Evolutionary conservation across 2,329 filamentous ascomycete genomes (phyloP).

Genomic region (Hypoxylon sp.): DNA sequence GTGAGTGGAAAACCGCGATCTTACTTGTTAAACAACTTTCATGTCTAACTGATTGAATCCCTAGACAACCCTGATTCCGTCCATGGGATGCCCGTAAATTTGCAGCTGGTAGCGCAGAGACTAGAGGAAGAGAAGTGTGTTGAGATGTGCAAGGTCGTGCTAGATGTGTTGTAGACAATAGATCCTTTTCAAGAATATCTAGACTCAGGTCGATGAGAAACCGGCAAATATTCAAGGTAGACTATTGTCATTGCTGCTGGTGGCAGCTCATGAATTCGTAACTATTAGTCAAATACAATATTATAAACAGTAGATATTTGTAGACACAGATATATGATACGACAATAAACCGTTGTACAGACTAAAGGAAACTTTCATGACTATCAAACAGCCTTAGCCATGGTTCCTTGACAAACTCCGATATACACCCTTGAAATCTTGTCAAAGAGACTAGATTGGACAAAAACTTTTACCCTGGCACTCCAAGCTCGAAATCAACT

Average conservation of each 20-base stretch:
- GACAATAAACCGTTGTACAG: slow-evolving; percentile 21
- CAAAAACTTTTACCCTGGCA: slow-evolving; percentile 29
- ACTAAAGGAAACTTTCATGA: slow-evolving; percentile 11
- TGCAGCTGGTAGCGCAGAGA: slow-evolving; percentile 60
- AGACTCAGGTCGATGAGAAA: slow-evolving; percentile 9
- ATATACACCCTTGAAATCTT: slow-evolving; percentile 32
- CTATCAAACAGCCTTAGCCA: slow-evolving; percentile 14
- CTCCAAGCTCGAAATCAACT: slow-evolving; percentile 17
- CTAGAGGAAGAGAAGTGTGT: slow-evolving; percentile 56
- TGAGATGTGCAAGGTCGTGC: slow-evolving; percentile 52
- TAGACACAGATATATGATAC: slow-evolving; percentile 33
- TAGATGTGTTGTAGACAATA: slow-evolving; percentile 47
- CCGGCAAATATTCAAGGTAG: background rate
- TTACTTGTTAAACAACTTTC: background rate
- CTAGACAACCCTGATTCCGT: slow-evolving; percentile 59
- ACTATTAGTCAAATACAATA: slow-evolving; percentile 10
- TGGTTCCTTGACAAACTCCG: slow-evolving; percentile 26
- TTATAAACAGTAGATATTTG: slow-evolving; percentile 11
- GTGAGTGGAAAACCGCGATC: slow-evolving; percentile 55
- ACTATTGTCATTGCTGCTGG: background rate
- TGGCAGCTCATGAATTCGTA: slow-evolving; percentile 7
- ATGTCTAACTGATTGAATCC: background rate
- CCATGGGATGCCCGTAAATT: slow-evolving; percentile 61
- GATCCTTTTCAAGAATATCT: background rate
- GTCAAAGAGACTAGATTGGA: slow-evolving; percentile 1